phyloP scores from a whole-genome alignment of 257 asterid genomes.

The Capsicum pubescens region DNA sequence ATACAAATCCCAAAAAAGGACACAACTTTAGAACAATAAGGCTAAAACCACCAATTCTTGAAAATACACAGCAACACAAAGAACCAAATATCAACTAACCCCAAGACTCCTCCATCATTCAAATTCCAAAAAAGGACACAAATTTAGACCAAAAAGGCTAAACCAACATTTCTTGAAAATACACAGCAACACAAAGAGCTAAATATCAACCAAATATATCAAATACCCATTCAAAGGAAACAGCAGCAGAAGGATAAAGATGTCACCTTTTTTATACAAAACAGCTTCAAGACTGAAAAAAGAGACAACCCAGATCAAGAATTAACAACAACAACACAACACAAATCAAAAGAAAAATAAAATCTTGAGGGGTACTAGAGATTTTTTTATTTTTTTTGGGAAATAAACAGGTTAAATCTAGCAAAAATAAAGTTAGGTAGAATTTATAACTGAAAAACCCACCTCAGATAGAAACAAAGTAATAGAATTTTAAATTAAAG shows the following conservation, averaged over 20 bases:
- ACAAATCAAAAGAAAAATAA: background rate
- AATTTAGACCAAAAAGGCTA: background rate
- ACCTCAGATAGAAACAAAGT: conserved; percentile 35
- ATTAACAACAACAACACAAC: conserved; percentile 27
- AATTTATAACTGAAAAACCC: conserved; percentile 27
- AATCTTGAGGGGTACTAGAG: background rate
- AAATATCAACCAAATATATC: conserved; percentile 30
- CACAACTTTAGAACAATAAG: conserved; percentile 10
- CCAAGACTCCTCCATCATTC: conserved; percentile 37
- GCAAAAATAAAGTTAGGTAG: background rate
- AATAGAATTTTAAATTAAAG: conserved; percentile 22
- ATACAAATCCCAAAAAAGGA: conserved; percentile 22
- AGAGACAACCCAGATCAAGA: conserved; percentile 35
- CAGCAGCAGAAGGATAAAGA: conserved; percentile 31
- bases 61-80: background rate
- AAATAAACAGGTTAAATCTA: too few species aligned
- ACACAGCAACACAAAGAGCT: background rate
- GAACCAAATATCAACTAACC: conserved; percentile 24
- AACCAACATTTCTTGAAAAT: background rate
- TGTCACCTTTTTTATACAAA: conserved; percentile 50
- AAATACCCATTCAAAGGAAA: conserved; percentile 42
- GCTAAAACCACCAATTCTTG: background rate
- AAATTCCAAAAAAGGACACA: conserved; percentile 24
- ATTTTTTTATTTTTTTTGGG: background rate
- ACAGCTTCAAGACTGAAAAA: conserved; percentile 38